Evolutionary conservation across 1,284 basidiomycete genomes (phyloP), one percentile per base, ranked within the genome.

Genomic region (Fomes fomentarius): DNA sequence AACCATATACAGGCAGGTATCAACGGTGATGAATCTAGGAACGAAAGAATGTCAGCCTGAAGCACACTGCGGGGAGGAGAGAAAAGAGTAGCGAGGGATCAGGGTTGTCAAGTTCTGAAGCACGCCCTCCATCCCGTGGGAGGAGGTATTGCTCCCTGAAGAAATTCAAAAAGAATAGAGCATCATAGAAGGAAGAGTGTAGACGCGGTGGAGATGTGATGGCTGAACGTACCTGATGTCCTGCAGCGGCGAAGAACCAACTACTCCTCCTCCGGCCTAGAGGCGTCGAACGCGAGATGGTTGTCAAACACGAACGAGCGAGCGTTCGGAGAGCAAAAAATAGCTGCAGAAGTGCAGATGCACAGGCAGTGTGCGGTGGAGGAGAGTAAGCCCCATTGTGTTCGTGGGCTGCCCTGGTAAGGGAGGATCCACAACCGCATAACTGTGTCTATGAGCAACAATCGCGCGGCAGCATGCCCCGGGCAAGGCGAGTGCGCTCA

Each of bases 351-450:
- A 12, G 28, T 30, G 28, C 28, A 30, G 28, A 12, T 15, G 26
- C 19, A 37, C 22, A 50, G 40, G 24, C 57, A 63, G 53, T 31
- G 58, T 52, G 66, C 78, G 82, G 79, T 83, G 81, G 76, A 74
- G 71, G 81, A 88, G 86, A 91, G 87, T 91, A 85, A 91, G 89
- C 89, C 89, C 89, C 89, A 90, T 91, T 91, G 81, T 78, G 89
- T 90, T 89, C 77, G 81, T 72, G 76, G 79, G 71, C 40, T 45
- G 61, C 28, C 26, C 33, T 15, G 53, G 19, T 56, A 61, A 59
- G 58, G 47, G 22, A 22, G 10, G 7, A 31, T 71, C 75, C 76
- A 62, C 85, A 85, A 89, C 85, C 89, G 88, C 83, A 91, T 91
- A 83, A 89, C 89, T 91, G 68, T 90, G 73, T 78, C 83, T 85